Conservation (phyloP, 1,284 basidiomycete species). For the Rhodotorula sp. region DNA sequence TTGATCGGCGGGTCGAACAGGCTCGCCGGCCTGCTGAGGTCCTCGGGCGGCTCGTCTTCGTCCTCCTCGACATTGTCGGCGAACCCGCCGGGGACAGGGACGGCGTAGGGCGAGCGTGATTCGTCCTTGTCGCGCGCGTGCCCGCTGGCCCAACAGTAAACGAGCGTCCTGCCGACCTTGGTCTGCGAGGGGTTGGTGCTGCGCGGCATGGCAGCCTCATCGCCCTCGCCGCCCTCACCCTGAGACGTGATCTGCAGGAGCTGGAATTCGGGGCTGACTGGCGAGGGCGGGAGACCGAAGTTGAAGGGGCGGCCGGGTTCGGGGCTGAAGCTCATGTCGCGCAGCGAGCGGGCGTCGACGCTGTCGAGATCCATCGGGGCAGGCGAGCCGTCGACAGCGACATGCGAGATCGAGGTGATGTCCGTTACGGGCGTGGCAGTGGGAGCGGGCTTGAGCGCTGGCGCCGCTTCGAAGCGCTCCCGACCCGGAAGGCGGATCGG, state of each 20-base stretch:
- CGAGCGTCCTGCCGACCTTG: neutral
- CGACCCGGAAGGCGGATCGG: neutral
- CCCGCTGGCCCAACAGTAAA: neutral
- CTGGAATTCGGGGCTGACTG: constrained; percentile 5
- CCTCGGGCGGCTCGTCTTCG: too few relatives aligned
- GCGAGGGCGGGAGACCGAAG: constrained; percentile 1
- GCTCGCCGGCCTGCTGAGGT: too few relatives aligned
- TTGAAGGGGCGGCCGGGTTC: neutral
- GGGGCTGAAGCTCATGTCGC: neutral
- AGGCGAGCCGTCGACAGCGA: neutral
- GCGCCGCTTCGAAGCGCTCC: too few relatives aligned
- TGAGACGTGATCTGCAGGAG: neutral
- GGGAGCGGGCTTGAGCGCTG: too few relatives aligned
- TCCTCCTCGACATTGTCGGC: too few relatives aligned
- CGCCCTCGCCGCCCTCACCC: neutral
- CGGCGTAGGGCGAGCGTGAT: neutral
- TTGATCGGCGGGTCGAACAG: too few relatives aligned
- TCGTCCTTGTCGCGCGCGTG: too few relatives aligned
- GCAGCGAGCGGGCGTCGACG: neutral
- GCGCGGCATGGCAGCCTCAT: neutral
- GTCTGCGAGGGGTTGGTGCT: neutral
- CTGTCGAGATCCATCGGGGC: neutral
- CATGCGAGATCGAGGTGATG: neutral
- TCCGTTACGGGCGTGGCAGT: neutral
- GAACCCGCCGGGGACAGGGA: neutral